phyloP scores from a whole-genome alignment of 192 early-diverging fungal genomes.

The Umbelopsis ramanniana region DNA sequence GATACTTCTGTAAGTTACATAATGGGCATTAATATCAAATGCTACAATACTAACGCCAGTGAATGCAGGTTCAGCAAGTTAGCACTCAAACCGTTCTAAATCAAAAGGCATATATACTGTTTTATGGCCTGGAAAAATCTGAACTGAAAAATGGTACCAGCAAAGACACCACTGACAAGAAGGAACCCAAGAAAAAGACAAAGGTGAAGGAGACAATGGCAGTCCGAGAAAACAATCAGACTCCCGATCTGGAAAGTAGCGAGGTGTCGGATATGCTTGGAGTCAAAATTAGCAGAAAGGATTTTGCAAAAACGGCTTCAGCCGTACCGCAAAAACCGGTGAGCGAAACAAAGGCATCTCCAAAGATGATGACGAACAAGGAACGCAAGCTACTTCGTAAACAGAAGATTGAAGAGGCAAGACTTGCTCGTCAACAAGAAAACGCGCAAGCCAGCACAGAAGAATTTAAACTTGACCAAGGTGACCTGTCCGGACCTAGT shows the following conservation, averaged over 20 bases:
- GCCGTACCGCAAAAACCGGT: background rate
- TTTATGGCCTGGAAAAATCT: constrained; percentile 52
- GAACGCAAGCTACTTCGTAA: constrained; percentile 10
- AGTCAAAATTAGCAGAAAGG: constrained; percentile 10
- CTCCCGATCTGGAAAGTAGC: background rate
- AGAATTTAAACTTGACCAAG: background rate
- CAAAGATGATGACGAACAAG: constrained; percentile 12
- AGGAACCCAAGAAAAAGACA: constrained; percentile 36
- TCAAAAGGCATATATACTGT: constrained; percentile 82
- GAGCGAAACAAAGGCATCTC: background rate
- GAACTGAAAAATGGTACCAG: constrained; percentile 7
- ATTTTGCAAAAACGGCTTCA: background rate
- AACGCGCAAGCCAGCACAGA: background rate
- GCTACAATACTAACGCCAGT: background rate
- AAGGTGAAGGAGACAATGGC: background rate
- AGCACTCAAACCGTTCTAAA: constrained; percentile 68
- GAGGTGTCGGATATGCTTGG: background rate
- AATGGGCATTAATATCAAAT: background rate
- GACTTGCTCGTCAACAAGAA: background rate
- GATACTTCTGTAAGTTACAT: constrained; percentile 52
- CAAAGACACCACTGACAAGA: constrained; percentile 30
- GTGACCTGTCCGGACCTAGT: constrained; percentile 10
- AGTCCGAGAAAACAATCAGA: background rate
- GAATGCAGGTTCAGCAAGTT: constrained; percentile 67
- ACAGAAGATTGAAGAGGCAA: constrained; percentile 3